Evolutionary conservation across 2,329 filamentous ascomycete genomes (phyloP), one percentile per base, ranked within the genome.

Genomic region (Aspergillus ibericus): DNA sequence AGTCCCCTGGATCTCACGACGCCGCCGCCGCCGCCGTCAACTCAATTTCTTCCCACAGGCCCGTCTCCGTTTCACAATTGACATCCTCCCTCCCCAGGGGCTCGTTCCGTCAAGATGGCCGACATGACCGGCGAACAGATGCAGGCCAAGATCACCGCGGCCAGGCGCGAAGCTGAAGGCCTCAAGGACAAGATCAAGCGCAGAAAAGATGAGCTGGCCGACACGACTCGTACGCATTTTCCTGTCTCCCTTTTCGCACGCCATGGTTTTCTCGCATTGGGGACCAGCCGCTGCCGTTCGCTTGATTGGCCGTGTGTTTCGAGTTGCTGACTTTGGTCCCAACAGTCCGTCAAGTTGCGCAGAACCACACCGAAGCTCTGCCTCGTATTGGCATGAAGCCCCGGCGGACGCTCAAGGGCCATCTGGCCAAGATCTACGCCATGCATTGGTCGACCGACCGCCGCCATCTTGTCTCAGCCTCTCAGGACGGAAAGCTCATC

Each of bases 361-460:
- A 92, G 76, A 90, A 93, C 80, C 89, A 93, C 66, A 93, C 96
- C 78, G 95, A 98, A 77, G 83, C 90, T 67, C 87, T 99, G 70
- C 92, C 93, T 65, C 90, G 90, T 78, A 95, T 96, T 78, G 85
- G 93, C 75, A 98, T 99, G 95, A 96, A 95, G 84, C 91, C 93
- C 65, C 95, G 96, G 82, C 90, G 92, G 72, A 97, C 93, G 52
- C 84, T 99, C 67, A 98, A 98, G 82, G 95, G 95, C 66, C 95
- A 99, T 84, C 82, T 99, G 67, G 95, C 95, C 71, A 99, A 99
- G 82, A 99, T 99, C 72, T 99, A 99, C 79, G 95, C 95, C 71
- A 99, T 99, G 95, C 95, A 99, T 83, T 99, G 95, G 95, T 98
- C 95, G 34, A 99, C 95, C 65, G 95, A 99, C 80, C 88, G 95